A percentile compares a stretch with the other conserved stretches of the same genome.
phyloP scores from a whole-genome alignment of 1,284 basidiomycete genomes.

The Laetiporus sulphureus region DNA sequence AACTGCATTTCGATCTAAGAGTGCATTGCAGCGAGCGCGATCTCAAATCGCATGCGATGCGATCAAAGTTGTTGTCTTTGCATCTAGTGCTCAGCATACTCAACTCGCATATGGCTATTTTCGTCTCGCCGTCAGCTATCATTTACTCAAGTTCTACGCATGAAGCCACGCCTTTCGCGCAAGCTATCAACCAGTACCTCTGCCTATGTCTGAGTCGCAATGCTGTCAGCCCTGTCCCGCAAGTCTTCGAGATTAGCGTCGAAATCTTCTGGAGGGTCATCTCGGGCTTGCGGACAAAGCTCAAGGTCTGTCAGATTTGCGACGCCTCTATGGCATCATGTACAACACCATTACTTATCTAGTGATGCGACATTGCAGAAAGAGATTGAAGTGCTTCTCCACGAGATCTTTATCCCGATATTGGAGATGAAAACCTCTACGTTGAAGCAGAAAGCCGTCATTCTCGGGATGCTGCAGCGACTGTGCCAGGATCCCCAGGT shows the following conservation, averaged over 20 bases:
- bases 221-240: constrained; percentile 90
- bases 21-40: constrained; percentile 71
- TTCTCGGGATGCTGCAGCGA: constrained; percentile 80
- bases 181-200: constrained; percentile 92
- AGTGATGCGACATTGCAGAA: constrained; percentile 48
- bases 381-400: constrained; percentile 97
- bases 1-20: constrained; percentile 1
- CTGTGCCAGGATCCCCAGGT: constrained; percentile 94
- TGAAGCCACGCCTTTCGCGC: constrained; percentile 84
- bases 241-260: constrained; percentile 97
- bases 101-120: constrained; percentile 84
- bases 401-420: constrained; percentile 99
- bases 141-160: constrained; percentile 85
- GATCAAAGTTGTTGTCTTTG: constrained; percentile 88
- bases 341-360: not conserved
- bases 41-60: constrained; percentile 91
- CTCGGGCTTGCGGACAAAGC: constrained; percentile 88
- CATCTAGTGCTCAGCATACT: constrained; percentile 92
- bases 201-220: constrained; percentile 93
- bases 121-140: constrained; percentile 79
- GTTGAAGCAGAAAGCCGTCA: constrained; percentile 88
- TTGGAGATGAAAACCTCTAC: constrained; percentile 98
- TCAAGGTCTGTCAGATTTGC: constrained; percentile 59
- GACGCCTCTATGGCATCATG: constrained; percentile 2
- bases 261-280: constrained; percentile 99